Percentiles rank a stretch among this genome's conserved stretches.
Conservation (phyloP, 768 basidiomycete species). For the Suillus sp. region DNA sequence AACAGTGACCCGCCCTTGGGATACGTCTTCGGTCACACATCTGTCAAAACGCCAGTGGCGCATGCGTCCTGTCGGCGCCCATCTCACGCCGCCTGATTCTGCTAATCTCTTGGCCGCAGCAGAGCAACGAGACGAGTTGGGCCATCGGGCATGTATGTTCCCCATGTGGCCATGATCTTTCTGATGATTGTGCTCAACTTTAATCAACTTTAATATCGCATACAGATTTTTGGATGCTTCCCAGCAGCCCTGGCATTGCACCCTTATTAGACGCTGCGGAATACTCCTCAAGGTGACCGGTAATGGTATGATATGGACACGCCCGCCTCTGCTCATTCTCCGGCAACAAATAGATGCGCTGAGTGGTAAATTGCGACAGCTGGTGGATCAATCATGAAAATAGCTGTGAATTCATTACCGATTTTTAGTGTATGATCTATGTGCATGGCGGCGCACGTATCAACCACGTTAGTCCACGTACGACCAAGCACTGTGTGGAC, state of each 20-base stretch:
- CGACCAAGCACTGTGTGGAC: neutral
- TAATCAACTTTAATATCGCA: neutral
- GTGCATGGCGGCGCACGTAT: neutral
- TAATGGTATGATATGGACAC: no score
- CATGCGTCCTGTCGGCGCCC: neutral
- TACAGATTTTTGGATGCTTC: neutral
- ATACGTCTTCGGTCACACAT: neutral
- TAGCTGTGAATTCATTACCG: neutral
- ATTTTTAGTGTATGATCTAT: neutral
- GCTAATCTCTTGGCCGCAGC: neutral
- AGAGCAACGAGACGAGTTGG: neutral
- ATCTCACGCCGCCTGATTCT: neutral
- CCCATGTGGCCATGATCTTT: neutral
- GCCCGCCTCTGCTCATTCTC: no score
- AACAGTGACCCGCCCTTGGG: neutral
- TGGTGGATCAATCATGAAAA: neutral
- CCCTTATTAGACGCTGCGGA: neutral
- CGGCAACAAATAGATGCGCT: no score
- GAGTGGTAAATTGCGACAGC: neutral
- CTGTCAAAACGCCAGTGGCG: constrained; percentile 5
- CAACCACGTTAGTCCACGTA: no score
- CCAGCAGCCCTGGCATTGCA: neutral
- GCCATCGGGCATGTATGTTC: neutral
- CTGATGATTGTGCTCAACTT: neutral
- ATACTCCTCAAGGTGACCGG: neutral